Evolutionary conservation across 2,329 filamentous ascomycete genomes (phyloP).

Genomic region (Metarhizium robertsii): DNA sequence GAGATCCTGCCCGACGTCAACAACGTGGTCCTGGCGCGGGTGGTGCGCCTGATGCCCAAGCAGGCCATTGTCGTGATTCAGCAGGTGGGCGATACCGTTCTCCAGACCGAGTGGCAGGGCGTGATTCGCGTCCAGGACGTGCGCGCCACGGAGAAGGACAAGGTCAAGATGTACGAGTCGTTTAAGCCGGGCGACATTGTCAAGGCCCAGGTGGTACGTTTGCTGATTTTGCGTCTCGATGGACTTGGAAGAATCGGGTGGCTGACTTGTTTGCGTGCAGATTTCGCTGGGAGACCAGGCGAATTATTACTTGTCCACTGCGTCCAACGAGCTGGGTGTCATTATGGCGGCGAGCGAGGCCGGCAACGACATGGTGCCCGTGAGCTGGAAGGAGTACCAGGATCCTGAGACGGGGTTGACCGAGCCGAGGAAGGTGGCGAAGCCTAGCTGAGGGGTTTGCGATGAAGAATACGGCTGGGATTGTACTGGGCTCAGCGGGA

Average conservation of each 20-base stretch:
- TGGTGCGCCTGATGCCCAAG: conserved; percentile 75
- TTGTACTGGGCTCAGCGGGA: not conserved
- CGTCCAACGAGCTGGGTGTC: conserved; percentile 83
- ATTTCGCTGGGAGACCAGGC: conserved; percentile 89
- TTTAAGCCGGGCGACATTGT: conserved; percentile 93
- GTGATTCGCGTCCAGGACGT: conserved; percentile 86
- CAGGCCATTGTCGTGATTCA: conserved; percentile 83
- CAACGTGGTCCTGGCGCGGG: conserved; percentile 71
- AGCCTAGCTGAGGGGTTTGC: conserved; percentile 61
- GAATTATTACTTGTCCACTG: conserved; percentile 91
- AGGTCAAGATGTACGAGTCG: conserved; percentile 80
- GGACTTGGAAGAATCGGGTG: not conserved
- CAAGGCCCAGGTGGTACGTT: conserved; percentile 65
- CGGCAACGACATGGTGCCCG: conserved; percentile 83
- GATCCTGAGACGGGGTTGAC: conserved; percentile 69
- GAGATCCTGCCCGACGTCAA: conserved; percentile 76
- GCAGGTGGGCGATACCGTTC: conserved; percentile 63
- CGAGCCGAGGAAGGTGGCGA: conserved; percentile 86
- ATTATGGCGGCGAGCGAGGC: conserved; percentile 85
- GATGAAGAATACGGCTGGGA: not conserved
- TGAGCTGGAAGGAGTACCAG: conserved; percentile 91
- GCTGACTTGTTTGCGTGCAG: conserved; percentile 24
- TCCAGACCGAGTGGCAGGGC: conserved; percentile 75
- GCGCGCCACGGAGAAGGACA: conserved; percentile 89
- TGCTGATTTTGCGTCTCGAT: conserved; percentile 8